A percentile compares a stretch with the other conserved stretches of the same genome.
phyloP scores from a whole-genome alignment of 441 rosid genomes.

The Mallotus japonicus region DNA sequence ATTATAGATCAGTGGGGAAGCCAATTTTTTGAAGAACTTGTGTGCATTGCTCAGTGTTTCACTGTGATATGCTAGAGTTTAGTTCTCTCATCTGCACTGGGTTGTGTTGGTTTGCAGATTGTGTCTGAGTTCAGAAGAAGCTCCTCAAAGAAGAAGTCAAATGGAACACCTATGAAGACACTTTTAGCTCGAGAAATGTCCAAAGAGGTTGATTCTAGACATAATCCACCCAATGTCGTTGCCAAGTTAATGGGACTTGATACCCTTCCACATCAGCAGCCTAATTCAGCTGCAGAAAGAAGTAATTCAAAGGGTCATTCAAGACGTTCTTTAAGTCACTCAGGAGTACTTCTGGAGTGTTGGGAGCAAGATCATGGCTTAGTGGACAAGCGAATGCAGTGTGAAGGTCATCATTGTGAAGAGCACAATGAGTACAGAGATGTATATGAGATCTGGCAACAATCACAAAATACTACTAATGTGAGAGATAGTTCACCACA shows the following conservation, averaged over 20 bases:
- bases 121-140: constrained; percentile 62
- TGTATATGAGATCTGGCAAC: constrained; percentile 72
- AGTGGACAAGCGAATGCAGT: constrained; percentile 49
- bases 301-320: constrained; percentile 53
- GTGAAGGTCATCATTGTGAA: constrained; percentile 38
- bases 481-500: constrained; percentile 52
- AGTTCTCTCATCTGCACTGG: constrained; percentile 23
- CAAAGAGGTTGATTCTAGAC: constrained; percentile 59
- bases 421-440: constrained; percentile 58
- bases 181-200: constrained; percentile 86
- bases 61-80: constrained; percentile 20
- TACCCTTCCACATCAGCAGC: constrained; percentile 59
- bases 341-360: constrained; percentile 32
- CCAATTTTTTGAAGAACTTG: constrained; percentile 20
- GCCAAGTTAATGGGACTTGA: constrained; percentile 99
- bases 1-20: constrained; percentile 19
- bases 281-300: constrained; percentile 39
- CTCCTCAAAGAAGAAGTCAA: constrained; percentile 54
- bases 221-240: constrained; percentile 68
- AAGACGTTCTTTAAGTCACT: constrained; percentile 49
- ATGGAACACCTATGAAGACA: constrained; percentile 72
- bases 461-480: constrained; percentile 41
- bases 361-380: constrained; percentile 48
- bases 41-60: constrained; percentile 20
- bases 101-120: constrained; percentile 44